Evolutionary conservation across 148 eudicot genomes (phyloP), one percentile per base, ranked within the genome.

Genomic region (Heliosperma pusillum): DNA sequence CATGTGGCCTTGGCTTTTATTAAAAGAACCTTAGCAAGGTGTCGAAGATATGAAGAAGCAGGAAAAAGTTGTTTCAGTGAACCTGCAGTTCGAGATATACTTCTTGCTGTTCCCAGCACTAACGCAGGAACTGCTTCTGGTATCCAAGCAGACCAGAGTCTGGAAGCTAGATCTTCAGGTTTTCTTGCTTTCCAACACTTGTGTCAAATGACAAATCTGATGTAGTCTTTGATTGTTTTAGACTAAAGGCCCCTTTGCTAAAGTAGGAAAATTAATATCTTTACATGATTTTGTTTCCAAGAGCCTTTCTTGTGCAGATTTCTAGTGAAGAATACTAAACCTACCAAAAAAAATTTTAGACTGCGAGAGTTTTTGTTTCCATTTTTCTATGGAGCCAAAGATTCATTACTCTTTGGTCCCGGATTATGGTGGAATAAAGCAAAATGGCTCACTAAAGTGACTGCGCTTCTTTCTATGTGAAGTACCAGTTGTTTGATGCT

Each of bases 1-100:
- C 98, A 85, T 69, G 90, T 84, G 76, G 97, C 97, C 70, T 78
- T 93, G 88, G 88, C 90, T 69, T 91, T 89, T 84, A 88, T 84
- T 40, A 89, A 70, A 86, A 91, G 93, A 83, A 88, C 91, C 70
- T 83, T 93, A 82, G 88, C 87, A 52, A 87, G 90, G 76, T 89
- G 91, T 75, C 83, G 78, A 66, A 87, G 77, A 74, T 90, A 86
- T 69, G 95, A 90, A 81, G 85, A 85, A 42, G 77, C 84, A 24
- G 89, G 95, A 55, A 84, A 76, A 45, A 91, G 98, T 85, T 93
- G 95, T 85, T 93, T 93, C 55, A 80, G 79, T 44, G 97, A 89
- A 40, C 95, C 98, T 76, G 77, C 86, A 40, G 86, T 88, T 40
- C 88, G 88, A 19, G 97, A 89, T 62, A 78, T 87, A 70, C 71